Percentiles rank a stretch among this genome's conserved stretches.
Evolutionary conservation across 2,329 filamentous ascomycete species (phyloP).

Genomic region (Fusarium nurragi): DNA sequence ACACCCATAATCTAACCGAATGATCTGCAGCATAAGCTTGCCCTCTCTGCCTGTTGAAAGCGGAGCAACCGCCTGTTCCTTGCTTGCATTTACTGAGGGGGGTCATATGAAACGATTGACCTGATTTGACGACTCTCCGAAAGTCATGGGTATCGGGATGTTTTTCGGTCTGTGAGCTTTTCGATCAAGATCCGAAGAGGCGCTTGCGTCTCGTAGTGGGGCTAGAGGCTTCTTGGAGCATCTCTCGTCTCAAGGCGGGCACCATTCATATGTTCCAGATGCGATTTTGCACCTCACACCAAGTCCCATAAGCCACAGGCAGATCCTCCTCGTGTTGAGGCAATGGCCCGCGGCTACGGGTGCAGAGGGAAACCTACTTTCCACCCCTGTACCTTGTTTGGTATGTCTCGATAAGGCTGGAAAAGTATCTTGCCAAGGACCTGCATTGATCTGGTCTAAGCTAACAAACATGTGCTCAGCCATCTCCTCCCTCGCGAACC

Average conservation of each 20-base stretch:
- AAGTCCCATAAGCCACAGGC: conserved; percentile 29
- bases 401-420: conserved; percentile 34
- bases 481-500: conserved; percentile 24
- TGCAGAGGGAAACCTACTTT: conserved; percentile 15
- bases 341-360: conserved; percentile 29
- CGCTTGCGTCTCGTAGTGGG: conserved; percentile 43
- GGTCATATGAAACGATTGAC: conserved; percentile 30
- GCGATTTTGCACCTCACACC: conserved; percentile 36
- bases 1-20: not conserved
- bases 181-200: conserved; percentile 43
- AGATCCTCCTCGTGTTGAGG: conserved; percentile 41
- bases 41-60: not conserved
- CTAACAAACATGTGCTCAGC: conserved; percentile 18
- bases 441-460: conserved; percentile 27
- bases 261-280: conserved; percentile 43
- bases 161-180: conserved; percentile 33
- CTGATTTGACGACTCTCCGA: conserved; percentile 26
- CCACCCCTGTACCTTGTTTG: conserved; percentile 9
- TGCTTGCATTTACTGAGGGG: conserved; percentile 32
- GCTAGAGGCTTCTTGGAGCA: conserved; percentile 19
- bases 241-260: conserved; percentile 38
- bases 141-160: conserved; percentile 39
- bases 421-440: conserved; percentile 27
- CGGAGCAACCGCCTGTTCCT: conserved; percentile 29
- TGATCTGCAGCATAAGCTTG: conserved; percentile 17